Evolutionary conservation across 164 flowering plant genomes (phyloP).

Genomic region (Amborella trichopoda): DNA sequence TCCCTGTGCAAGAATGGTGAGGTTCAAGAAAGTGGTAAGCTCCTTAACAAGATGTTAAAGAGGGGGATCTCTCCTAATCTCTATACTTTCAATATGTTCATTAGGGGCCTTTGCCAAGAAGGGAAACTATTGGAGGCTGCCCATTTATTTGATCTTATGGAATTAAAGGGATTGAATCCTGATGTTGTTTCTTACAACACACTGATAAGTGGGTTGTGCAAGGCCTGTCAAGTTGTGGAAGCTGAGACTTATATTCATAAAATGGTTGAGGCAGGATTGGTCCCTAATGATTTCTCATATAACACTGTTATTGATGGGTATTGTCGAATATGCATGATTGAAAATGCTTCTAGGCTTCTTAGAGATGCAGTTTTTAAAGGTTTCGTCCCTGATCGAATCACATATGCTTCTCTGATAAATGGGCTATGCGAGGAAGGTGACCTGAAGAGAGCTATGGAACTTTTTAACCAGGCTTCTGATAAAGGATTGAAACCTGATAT

Average conservation of each 20-base stretch:
- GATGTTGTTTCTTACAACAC: slow-evolving; percentile 80
- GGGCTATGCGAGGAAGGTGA: slow-evolving; percentile 70
- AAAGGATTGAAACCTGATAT: slow-evolving; percentile 53
- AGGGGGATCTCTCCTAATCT: slow-evolving; percentile 1
- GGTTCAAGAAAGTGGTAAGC: slow-evolving; percentile 40
- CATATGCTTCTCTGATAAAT: slow-evolving; percentile 58
- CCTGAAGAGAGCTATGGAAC: slow-evolving; percentile 40
- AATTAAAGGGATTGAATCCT: slow-evolving; percentile 35
- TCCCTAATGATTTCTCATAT: slow-evolving; percentile 71
- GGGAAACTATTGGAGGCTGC: slow-evolving; percentile 32
- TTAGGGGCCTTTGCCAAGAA: slow-evolving; percentile 53
- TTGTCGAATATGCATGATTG: slow-evolving; percentile 53
- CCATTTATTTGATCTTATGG: slow-evolving; percentile 28
- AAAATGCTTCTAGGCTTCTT: slow-evolving; percentile 52
- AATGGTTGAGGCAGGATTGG: slow-evolving; percentile 65
- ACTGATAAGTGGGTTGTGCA: slow-evolving; percentile 69
- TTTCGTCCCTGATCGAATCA: slow-evolving; percentile 61
- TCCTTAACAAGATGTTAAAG: slow-evolving; percentile 17
- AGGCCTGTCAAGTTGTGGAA: slow-evolving; percentile 39
- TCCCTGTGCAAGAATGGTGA: slow-evolving; percentile 14
- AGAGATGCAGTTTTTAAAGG: slow-evolving; percentile 58
- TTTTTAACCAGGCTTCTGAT: slow-evolving; percentile 33
- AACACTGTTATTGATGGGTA: slow-evolving; percentile 69
- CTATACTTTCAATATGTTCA: neutral
- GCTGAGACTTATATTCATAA: slow-evolving; percentile 57